Evolutionary conservation across 371 early-diverging fungal species (phyloP).

Genomic region (Apophysomyces elegans): DNA sequence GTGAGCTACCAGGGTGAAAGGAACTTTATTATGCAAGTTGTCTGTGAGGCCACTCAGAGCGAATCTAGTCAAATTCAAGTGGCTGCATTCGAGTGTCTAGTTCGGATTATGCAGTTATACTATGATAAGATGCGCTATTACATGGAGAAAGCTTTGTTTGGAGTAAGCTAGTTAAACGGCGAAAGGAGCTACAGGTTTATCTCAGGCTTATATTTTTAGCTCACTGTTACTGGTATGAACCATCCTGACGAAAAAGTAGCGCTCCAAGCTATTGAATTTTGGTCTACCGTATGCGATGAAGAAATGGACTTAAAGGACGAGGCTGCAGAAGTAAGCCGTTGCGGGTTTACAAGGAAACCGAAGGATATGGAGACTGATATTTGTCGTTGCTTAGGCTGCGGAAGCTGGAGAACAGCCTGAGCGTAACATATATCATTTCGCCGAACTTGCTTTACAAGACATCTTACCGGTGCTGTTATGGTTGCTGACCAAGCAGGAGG

Average conservation of each 20-base stretch:
- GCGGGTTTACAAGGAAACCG: background rate
- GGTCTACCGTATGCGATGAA: constrained; percentile 97
- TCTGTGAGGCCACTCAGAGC: constrained; percentile 94
- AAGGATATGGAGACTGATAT: background rate
- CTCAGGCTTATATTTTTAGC: constrained; percentile 33
- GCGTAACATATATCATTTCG: constrained; percentile 74
- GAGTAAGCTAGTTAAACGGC: constrained; percentile 54
- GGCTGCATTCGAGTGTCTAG: constrained; percentile 93
- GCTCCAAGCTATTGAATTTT: constrained; percentile 97
- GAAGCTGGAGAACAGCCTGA: constrained; percentile 62
- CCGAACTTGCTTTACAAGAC: constrained; percentile 73
- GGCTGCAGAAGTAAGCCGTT: constrained; percentile 38
- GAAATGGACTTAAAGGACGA: constrained; percentile 78
- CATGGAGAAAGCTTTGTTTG: constrained; percentile 93
- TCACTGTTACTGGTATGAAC: constrained; percentile 92
- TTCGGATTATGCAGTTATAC: constrained; percentile 93
- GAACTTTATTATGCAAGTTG: constrained; percentile 97
- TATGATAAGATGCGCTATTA: constrained; percentile 94
- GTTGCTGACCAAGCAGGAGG: constrained; percentile 92
- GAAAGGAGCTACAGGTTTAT: background rate
- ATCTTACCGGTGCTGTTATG: constrained; percentile 87
- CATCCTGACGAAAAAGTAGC: constrained; percentile 78
- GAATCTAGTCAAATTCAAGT: constrained; percentile 75
- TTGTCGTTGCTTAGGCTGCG: constrained; percentile 41
- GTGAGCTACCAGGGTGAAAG: constrained; percentile 71